Percentiles rank a stretch among this genome's conserved stretches.
phyloP scores from a whole-genome alignment of 2,329 filamentous ascomycete genomes.

The Aureobasidium sp. region DNA sequence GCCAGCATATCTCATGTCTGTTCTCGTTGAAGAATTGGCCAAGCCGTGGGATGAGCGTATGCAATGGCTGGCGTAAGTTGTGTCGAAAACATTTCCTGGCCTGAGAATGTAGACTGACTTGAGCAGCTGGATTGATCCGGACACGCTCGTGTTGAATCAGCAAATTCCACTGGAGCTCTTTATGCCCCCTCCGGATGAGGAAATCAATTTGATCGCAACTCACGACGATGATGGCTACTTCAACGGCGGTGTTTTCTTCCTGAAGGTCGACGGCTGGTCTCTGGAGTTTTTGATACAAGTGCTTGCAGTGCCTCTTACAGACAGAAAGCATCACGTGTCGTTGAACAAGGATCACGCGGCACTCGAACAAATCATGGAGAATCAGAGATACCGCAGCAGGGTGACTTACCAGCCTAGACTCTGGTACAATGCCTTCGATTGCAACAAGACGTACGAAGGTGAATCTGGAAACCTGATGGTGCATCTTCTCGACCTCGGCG shows the following conservation, averaged over 20 bases:
- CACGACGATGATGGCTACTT: constrained; percentile 21
- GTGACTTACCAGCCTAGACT: constrained; percentile 16
- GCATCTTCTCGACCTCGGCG: constrained; percentile 19
- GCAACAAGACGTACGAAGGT: constrained; percentile 26
- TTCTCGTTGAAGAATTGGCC: constrained; percentile 23
- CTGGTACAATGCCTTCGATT: constrained; percentile 22
- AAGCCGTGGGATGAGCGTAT: constrained; percentile 19
- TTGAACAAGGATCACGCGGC: constrained; percentile 14
- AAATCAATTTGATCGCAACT: constrained; percentile 19
- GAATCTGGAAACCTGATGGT: constrained; percentile 23
- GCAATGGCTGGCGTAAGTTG: constrained; percentile 26
- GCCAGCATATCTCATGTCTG: constrained; percentile 20
- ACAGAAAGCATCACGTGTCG: constrained; percentile 17
- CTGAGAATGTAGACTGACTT: constrained; percentile 1
- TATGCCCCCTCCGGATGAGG: constrained; percentile 22
- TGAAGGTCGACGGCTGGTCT: constrained; percentile 22
- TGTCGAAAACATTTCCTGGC: not conserved
- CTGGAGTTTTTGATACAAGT: constrained; percentile 18
- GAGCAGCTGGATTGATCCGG: constrained; percentile 20
- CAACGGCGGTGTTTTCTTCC: constrained; percentile 24
- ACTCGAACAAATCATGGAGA: constrained; percentile 13
- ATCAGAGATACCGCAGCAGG: constrained; percentile 5
- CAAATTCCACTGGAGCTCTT: constrained; percentile 24
- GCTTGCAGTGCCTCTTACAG: constrained; percentile 15
- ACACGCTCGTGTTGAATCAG: constrained; percentile 23